Conservation (phyloP, 2,329 filamentous ascomycete species). For the Huntiella savannae region DNA sequence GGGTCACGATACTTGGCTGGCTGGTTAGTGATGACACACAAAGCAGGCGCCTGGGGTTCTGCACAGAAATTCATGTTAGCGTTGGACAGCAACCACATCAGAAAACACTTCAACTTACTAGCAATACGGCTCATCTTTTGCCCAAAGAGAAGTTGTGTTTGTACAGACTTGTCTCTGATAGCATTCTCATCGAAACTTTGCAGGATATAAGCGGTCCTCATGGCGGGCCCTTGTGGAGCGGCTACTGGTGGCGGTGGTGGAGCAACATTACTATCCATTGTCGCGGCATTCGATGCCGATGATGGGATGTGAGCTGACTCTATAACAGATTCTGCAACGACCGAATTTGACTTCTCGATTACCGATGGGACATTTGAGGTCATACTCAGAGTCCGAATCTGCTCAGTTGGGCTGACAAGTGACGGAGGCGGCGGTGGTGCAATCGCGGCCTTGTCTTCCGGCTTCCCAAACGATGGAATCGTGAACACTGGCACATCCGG, state of each 20-base stretch:
- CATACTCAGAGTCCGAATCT: no score
- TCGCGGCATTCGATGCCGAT: not conserved
- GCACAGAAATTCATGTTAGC: not conserved
- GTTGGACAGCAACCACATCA: not conserved
- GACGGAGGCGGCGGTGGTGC: no score
- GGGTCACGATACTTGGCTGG: slow-evolving; percentile 73
- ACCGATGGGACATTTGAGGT: no score
- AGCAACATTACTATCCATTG: not conserved
- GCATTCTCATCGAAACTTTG: slow-evolving; percentile 40
- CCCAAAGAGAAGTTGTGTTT: slow-evolving; percentile 40
- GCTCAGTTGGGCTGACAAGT: no score
- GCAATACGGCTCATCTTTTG: slow-evolving; percentile 37
- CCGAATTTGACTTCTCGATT: no score
- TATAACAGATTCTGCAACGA: no score
- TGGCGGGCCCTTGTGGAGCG: slow-evolving; percentile 19
- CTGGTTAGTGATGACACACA: slow-evolving; percentile 69
- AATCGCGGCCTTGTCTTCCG: not conserved
- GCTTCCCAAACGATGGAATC: not conserved
- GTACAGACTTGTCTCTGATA: slow-evolving; percentile 35
- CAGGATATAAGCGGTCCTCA: slow-evolving; percentile 38
- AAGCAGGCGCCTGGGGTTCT: slow-evolving; percentile 32
- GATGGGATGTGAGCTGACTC: not conserved
- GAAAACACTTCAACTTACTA: slow-evolving; percentile 23
- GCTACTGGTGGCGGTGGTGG: not conserved
- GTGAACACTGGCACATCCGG: not conserved